Evolutionary conservation across 2,329 filamentous ascomycete species (phyloP), one percentile per base, ranked within the genome.

Genomic region (Gliomastix tumulicola): DNA sequence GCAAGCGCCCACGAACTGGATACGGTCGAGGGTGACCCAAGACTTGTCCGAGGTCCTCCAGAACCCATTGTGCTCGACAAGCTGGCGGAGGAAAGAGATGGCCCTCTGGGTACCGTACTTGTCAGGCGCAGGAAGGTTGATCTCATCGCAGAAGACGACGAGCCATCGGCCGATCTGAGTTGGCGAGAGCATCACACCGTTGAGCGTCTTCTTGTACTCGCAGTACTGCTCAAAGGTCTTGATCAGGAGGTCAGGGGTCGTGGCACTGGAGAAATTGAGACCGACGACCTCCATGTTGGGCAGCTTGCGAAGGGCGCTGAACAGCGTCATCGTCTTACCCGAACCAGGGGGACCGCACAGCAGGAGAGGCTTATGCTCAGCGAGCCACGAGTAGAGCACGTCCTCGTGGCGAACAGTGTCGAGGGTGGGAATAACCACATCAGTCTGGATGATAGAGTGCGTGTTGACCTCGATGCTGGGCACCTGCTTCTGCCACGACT

Each of bases 211-310:
- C 69, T 90, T 94, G 67, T 99, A 98, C 63, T 98, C 92, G 63
- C 92, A 99, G 62, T 98, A 96, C 58, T 98, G 94, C 65, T 98
- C 92, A 48, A 99, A 95, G 0, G 94, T 98, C 72, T 98, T 98
- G 69, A 98, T 89, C 43, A 99, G 76, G 20, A 99, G 78, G 59
- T 98, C 94, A 1, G 92, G 94, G 1, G 92, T 98, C 1, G 94
- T 99, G 2, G 92, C 94, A 50, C 92, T 98, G 5, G 94, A 98
- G 61, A 99, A 98, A 64, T 99, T 99, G 57, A 99, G 86, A 34
- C 92, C 92, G 21, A 98, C 94, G 40, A 96, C 88, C 62, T 98
- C 92, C 89, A 98, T 96, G 57, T 96, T 96, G 4, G 90, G 90
- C 40, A 98, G 71, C 63, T 98, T 98, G 45, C 92, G 83, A 37